Evolutionary conservation across 2,329 filamentous ascomycete species (phyloP), one percentile per base, ranked within the genome.

Genomic region (Diaporthe destruens): DNA sequence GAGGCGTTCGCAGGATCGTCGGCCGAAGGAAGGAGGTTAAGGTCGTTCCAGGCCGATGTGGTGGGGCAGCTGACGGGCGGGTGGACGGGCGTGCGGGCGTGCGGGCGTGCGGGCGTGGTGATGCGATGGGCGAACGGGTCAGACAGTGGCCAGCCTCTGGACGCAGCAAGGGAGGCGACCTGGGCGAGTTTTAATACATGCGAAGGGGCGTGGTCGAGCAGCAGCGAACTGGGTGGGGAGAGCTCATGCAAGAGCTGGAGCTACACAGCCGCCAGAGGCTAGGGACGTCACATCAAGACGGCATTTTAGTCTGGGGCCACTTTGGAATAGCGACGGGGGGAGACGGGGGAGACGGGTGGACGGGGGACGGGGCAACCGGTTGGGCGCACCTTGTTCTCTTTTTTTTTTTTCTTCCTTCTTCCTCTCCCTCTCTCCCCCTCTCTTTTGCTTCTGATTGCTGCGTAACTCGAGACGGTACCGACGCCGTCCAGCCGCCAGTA

Each of bases 261-360:
- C 61, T 65, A 65, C 69, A 66, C 18, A 55, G 32, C 44, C 56
- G 47, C 36, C 47, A 49, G 47, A 61, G 44, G 36, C 69, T 65
- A 65, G 53, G 39, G 59, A 42, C 57, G 59, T 71, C 49, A 66
- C 59, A 71, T 71, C 51, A 59, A 68, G 70, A 71, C 70, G 44
- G 53, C 61, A 66, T 44, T 36, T 57, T 49, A 56, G 61, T 51
- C 70, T 51, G 39, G 20, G 39, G 16, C 32, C 69, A 66, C 47
- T 53, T 56, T 34, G 54, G 5, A 29, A 69, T 49, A 25, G 34
- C 39, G 66, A 61, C 57, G 4, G 36, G 23, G 56, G 29, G 29
- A 29, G 29, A 29, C 29, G 29, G 20, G 3, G 16, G 42, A 8
- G 39, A 2, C 2, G 9, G 39, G 20, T 6, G 47, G 47, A 61